Percentiles rank a stretch among this genome's conserved stretches.
phyloP scores from a whole-genome alignment of 345 rosid species.

The Triadica sebifera region DNA sequence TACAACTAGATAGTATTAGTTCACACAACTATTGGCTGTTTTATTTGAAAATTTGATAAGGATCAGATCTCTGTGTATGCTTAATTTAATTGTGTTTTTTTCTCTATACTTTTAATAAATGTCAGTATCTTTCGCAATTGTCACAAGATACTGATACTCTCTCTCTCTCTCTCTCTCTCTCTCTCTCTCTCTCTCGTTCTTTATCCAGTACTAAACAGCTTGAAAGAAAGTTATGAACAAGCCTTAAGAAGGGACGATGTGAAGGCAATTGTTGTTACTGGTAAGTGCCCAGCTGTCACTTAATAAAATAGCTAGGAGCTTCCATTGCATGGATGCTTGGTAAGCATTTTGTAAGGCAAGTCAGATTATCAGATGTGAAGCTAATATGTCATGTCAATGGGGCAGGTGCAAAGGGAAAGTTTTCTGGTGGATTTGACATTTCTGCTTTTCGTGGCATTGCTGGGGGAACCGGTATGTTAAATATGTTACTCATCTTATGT shows the following conservation, averaged over 20 bases:
- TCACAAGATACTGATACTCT: neutral
- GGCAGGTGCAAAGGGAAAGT: conserved; percentile 83
- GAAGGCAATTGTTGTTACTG: conserved; percentile 90
- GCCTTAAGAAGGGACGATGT: conserved; percentile 85
- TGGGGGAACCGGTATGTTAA: conserved; percentile 51
- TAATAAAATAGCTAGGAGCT: neutral
- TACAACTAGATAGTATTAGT: neutral
- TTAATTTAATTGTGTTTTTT: neutral
- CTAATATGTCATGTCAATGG: conserved; percentile 18
- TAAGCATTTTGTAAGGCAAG: neutral
- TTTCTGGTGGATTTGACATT: conserved; percentile 97
- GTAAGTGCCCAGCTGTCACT: conserved; percentile 32
- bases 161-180: neutral
- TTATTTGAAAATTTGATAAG: too few relatives aligned
- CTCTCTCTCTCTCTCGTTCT: conserved; percentile 8
- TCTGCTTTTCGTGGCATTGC: conserved; percentile 65
- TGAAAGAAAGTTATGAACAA: conserved; percentile 71
- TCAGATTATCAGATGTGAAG: conserved; percentile 1
- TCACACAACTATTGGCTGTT: too few relatives aligned
- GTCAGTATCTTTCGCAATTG: neutral
- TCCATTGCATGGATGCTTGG: neutral
- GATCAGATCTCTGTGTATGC: too few relatives aligned
- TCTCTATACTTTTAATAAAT: neutral
- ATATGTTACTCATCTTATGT: neutral
- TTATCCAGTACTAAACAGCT: conserved; percentile 59